These are phyloP conservation scores for Hemisphaericaspora xylanilytica DNA, from an alignment of 1,139 yeast species.

Conservation along the genomic window DNA sequence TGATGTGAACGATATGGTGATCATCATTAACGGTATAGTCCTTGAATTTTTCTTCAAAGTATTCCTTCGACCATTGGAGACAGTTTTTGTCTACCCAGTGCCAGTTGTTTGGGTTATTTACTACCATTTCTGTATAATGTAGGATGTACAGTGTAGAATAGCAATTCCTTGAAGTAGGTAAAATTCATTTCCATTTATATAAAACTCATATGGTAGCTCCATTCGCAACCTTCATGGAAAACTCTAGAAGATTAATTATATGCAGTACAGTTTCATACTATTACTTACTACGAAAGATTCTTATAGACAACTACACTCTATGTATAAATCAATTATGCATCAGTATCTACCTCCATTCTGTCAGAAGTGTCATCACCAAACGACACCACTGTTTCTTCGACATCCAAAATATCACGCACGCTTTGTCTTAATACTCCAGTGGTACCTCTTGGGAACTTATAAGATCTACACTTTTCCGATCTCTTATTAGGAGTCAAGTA, in stretches of 20 bases:
- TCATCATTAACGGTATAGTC: conserved; percentile 45
- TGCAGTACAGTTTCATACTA: conserved; percentile 1
- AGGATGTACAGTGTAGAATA: background rate
- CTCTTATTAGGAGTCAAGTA: conserved; percentile 89
- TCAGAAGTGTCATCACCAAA: conserved; percentile 35
- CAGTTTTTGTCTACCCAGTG: conserved; percentile 99
- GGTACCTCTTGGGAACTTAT: conserved; percentile 87
- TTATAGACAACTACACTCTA: no score
- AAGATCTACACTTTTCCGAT: conserved; percentile 72
- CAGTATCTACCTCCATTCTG: conserved; percentile 76
- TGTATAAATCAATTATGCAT: conserved; percentile 8
- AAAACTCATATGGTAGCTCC: no score
- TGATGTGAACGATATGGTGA: conserved; percentile 42
- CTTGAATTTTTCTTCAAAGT: conserved; percentile 60
- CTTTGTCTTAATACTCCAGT: conserved; percentile 76
- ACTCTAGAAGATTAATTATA: conserved; percentile 16
- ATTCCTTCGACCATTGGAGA: conserved; percentile 81
- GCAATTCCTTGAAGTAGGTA: background rate
- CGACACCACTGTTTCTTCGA: conserved; percentile 60
- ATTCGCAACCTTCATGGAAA: no score
- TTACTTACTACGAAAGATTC: no score
- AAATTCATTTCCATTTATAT: no score
- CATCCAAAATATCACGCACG: conserved; percentile 63
- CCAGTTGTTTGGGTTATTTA: conserved; percentile 57
- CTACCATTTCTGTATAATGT: conserved; percentile 33